Conservation (phyloP, 495 filamentous ascomycete species). For the Margaritispora aquatica region DNA sequence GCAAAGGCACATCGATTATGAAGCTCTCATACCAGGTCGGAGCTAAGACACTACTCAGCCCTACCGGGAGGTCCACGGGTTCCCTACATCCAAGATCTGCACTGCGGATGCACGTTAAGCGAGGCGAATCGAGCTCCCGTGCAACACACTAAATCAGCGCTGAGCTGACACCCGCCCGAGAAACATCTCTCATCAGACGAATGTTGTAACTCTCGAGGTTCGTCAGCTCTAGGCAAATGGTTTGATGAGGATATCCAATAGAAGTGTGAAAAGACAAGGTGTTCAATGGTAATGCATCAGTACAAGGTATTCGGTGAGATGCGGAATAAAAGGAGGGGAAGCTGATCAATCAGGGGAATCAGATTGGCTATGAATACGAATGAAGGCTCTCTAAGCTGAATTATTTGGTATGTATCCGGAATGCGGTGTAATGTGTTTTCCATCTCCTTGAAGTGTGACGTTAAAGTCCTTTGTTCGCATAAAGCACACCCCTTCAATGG, state of each 20-base stretch:
- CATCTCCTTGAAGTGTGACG: too few species aligned
- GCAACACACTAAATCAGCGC: background rate
- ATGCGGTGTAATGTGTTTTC: too few species aligned
- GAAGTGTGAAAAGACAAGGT: background rate
- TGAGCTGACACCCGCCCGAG: background rate
- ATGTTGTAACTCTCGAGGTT: background rate
- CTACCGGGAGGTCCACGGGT: background rate
- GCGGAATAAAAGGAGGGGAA: too few species aligned
- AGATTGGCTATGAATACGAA: too few species aligned
- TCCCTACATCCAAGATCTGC: background rate
- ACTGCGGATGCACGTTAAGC: background rate
- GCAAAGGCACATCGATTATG: background rate
- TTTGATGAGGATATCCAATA: background rate
- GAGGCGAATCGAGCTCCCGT: background rate
- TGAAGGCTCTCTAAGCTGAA: too few species aligned
- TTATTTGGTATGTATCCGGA: too few species aligned
- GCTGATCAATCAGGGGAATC: too few species aligned
- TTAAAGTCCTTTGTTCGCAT: too few species aligned
- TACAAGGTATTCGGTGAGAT: background rate
- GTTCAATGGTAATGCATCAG: background rate
- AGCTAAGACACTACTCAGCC: background rate
- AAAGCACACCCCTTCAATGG: too few species aligned
- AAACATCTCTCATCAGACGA: background rate
- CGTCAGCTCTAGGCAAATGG: background rate
- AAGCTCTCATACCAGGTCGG: background rate